These are phyloP conservation scores for Hyaloscypha variabilis DNA, from an alignment of 495 filamentous ascomycete species.

Conservation along the genomic window DNA sequence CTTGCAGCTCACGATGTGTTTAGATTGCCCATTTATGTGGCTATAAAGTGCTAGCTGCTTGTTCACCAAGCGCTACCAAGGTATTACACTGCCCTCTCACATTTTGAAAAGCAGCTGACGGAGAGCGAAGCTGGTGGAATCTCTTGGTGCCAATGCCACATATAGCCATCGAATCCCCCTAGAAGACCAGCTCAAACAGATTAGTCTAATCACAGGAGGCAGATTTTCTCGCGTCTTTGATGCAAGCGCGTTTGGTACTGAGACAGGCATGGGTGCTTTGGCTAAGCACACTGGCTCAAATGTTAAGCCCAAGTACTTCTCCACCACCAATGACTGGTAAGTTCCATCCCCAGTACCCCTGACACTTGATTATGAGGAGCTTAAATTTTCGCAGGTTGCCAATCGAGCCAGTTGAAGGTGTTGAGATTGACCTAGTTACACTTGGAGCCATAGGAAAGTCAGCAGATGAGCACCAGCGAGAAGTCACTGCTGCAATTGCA, in stretches of 20 bases:
- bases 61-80: constrained; percentile 37
- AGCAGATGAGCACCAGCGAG: constrained; percentile 3
- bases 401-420: constrained; percentile 18
- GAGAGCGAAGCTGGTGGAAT: not conserved
- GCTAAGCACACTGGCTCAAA: constrained; percentile 18
- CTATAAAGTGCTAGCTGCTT: constrained; percentile 46
- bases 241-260: constrained; percentile 37
- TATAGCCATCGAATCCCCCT: constrained; percentile 41
- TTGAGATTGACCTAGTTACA: constrained; percentile 17
- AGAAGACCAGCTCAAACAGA: constrained; percentile 39
- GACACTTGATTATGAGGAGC: not conserved
- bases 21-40: constrained; percentile 40
- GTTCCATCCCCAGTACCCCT: not conserved
- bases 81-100: constrained; percentile 22
- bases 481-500: constrained; percentile 19
- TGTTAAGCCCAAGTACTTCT: constrained; percentile 37
- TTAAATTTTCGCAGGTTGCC: constrained; percentile 11
- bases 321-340: constrained; percentile 47
- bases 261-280: constrained; percentile 37
- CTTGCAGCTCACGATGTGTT: not conserved
- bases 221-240: constrained; percentile 45
- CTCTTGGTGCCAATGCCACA: constrained; percentile 41
- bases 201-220: constrained; percentile 40
- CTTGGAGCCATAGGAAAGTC: constrained; percentile 23
- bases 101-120: not conserved